Evolutionary conservation across 306 rosid genomes (phyloP).

Genomic region (Acacia confusa): DNA sequence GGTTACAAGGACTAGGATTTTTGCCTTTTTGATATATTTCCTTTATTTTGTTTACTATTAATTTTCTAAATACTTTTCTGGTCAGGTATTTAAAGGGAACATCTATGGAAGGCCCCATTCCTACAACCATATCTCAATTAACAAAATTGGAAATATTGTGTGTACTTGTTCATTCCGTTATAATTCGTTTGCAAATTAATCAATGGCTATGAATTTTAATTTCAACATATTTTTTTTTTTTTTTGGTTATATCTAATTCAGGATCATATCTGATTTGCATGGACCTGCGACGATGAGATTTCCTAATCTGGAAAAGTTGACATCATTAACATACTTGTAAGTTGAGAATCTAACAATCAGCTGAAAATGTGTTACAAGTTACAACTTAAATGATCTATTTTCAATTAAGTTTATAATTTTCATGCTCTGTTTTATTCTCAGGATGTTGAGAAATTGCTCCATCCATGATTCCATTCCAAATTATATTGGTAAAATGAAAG

Average conservation of each 20-base stretch:
- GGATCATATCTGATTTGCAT: background rate
- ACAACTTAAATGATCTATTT: too few species aligned
- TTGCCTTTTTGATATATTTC: background rate
- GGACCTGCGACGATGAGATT: slow-evolving; percentile 28
- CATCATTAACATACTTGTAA: slow-evolving; percentile 39
- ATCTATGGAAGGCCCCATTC: slow-evolving; percentile 26
- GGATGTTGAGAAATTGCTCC: slow-evolving; percentile 76
- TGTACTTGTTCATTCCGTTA: slow-evolving; percentile 26
- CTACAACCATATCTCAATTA: slow-evolving; percentile 50
- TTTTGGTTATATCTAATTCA: background rate
- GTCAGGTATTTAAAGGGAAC: background rate
- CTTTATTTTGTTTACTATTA: too few species aligned
- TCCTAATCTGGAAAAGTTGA: slow-evolving; percentile 44
- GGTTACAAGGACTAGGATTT: too few species aligned
- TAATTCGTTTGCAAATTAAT: too few species aligned
- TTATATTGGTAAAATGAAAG: slow-evolving; percentile 34
- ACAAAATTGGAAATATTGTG: slow-evolving; percentile 48
- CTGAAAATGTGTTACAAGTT: too few species aligned
- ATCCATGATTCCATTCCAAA: slow-evolving; percentile 49
- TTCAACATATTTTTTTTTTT: background rate
- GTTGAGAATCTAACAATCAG: slow-evolving; percentile 28
- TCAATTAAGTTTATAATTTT: background rate
- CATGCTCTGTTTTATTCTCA: slow-evolving; percentile 32
- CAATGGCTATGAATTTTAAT: background rate
- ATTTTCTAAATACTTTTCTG: too few species aligned